Evolutionary conservation across 73 alveolate species (phyloP), one percentile per base, ranked within the genome.

Genomic region (Paramecium primaurelia): DNA sequence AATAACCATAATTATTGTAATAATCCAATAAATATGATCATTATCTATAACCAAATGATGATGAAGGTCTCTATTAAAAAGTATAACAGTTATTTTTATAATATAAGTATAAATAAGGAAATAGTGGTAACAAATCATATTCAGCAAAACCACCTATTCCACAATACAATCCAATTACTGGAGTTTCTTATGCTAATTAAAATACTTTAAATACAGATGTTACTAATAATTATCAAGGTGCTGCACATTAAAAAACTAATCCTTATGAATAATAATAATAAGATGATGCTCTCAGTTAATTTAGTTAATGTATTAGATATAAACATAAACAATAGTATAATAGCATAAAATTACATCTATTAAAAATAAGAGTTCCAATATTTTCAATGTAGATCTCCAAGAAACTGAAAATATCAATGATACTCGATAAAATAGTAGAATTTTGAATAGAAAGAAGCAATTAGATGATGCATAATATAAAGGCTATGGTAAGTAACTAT

Each of bases 271-370:
- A 73, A 36, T n/a, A 37, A 45, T 80, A 80, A 49, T 20, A 80
- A 80, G 91, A 80, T 20, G 91, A 80, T 47, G 42, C 91, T 26
- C 47, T 80, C 2, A 80, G 91, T 10, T 12, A 80, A 49, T 80
- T 80, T 80, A 80, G 91, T 80, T 80, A 80, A 80, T 44, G 75
- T 47, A 80, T 45, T 0, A 42, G 8, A 12, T 8, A n/a, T 36
- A 18, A 8, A 22, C 14, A 0, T 12, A 10, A 8, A 14, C 18
- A 0, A 36, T 75, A 75, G 58, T 75, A 28, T 25, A 40, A 80
- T 36, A 42, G 8, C 91, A 80, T 36, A 80, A 36, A 80, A 42
- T 44, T 2, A 80, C 73, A 0, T 40, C 91, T 8, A 26, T 47
- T 4, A 80, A 80, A 47, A 80, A 80, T 47, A 80, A 80, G 45